phyloP scores from a whole-genome alignment of 179 eudicot genomes.

The Beta lomatogona region DNA sequence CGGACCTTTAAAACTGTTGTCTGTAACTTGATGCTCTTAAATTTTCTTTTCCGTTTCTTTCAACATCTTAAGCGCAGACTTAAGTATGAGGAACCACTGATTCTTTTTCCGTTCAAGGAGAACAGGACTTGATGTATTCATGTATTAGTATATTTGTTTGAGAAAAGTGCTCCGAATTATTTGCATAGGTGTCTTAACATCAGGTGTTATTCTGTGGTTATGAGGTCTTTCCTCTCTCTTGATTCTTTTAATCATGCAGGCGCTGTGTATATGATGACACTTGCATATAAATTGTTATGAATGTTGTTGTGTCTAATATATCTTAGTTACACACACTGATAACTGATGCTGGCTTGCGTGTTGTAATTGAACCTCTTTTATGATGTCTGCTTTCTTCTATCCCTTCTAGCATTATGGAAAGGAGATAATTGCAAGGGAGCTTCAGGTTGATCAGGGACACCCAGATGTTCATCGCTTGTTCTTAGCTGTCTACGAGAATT shows the following conservation, averaged over 20 bases:
- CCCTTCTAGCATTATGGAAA: constrained; percentile 67
- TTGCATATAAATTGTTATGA: neutral
- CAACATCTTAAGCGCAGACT: neutral
- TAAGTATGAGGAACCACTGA: neutral
- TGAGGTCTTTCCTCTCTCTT: neutral
- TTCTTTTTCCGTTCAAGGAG: neutral
- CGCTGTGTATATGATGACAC: neutral
- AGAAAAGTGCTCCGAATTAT: neutral
- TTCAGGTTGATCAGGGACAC: constrained; percentile 71
- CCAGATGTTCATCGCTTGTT: constrained; percentile 66
- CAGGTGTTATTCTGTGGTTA: constrained; percentile 4
- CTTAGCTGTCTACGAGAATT: constrained; percentile 78
- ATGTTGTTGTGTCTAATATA: neutral
- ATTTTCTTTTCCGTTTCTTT: neutral
- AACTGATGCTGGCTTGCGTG: constrained; percentile 1
- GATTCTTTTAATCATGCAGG: neutral
- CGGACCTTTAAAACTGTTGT: too few relatives aligned
- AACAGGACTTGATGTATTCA: neutral
- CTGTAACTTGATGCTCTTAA: neutral
- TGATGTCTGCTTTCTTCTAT: neutral
- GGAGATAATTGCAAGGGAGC: constrained; percentile 84
- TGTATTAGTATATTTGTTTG: neutral
- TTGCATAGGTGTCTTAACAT: neutral
- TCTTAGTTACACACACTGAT: neutral
- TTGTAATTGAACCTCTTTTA: neutral